Evolutionary conservation across 2,329 filamentous ascomycete species (phyloP).

Genomic region (Fusarium mundagurra): DNA sequence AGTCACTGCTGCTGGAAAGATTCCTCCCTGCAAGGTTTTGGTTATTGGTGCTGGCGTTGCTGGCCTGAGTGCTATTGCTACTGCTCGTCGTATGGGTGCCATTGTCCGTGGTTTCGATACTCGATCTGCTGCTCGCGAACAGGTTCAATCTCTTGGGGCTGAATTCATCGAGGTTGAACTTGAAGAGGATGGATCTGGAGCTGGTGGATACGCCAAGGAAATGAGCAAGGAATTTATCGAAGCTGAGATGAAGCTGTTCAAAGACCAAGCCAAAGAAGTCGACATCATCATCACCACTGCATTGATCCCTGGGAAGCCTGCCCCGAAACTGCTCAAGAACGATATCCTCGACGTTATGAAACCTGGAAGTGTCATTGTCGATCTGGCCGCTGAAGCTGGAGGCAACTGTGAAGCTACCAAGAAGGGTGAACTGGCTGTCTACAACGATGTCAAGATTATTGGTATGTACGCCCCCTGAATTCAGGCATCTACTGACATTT

Average conservation of each 20-base stretch:
- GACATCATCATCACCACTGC: constrained; percentile 94
- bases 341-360: constrained; percentile 86
- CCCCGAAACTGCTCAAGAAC: constrained; percentile 85
- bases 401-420: constrained; percentile 88
- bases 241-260: constrained; percentile 92
- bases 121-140: constrained; percentile 85
- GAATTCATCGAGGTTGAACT: constrained; percentile 91
- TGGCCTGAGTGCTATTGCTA: constrained; percentile 87
- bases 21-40: constrained; percentile 88
- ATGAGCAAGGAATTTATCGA: constrained; percentile 96
- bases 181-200: constrained; percentile 83
- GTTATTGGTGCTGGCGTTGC: constrained; percentile 92
- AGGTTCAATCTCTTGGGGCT: constrained; percentile 89
- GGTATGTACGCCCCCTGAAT: constrained; percentile 56
- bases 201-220: constrained; percentile 89
- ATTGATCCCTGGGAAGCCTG: constrained; percentile 85
- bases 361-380: constrained; percentile 87
- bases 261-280: constrained; percentile 85
- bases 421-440: constrained; percentile 73
- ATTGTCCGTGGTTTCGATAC: constrained; percentile 93
- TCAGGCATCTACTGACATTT: constrained; percentile 31
- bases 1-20: constrained; percentile 89
- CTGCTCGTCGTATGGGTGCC: constrained; percentile 84
- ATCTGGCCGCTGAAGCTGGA: constrained; percentile 86
- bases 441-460: constrained; percentile 85